Evolutionary conservation across 768 basidiomycete genomes (phyloP).

Genomic region (Gloeostereum incarnatum): DNA sequence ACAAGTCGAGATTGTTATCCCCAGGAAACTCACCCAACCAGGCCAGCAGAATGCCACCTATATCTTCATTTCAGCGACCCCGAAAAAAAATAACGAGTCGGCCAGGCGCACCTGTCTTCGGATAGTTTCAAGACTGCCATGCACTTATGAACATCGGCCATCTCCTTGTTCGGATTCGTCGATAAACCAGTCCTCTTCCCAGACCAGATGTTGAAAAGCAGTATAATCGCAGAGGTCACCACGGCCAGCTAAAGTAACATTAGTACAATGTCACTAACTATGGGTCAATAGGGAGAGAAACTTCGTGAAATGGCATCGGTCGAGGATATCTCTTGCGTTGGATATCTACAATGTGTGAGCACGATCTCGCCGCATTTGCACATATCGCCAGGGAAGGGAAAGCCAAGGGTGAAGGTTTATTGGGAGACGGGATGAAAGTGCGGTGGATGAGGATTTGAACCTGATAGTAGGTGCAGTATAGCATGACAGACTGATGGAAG

Average conservation of each 20-base stretch:
- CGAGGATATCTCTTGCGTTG: slow-evolving; percentile 13
- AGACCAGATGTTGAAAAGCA: slow-evolving; percentile 62
- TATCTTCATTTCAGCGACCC: not conserved
- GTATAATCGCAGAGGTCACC: slow-evolving; percentile 39
- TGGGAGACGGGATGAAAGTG: slow-evolving; percentile 61
- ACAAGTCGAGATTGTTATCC: not conserved
- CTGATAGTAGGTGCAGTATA: slow-evolving; percentile 42
- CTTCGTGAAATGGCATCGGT: slow-evolving; percentile 17
- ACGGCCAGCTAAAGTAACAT: slow-evolving; percentile 17
- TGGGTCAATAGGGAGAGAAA: slow-evolving; percentile 24
- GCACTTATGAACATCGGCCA: slow-evolving; percentile 53
- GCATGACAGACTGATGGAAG: slow-evolving; percentile 31
- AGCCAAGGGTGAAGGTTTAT: slow-evolving; percentile 32
- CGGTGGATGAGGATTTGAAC: slow-evolving; percentile 70
- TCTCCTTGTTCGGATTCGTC: slow-evolving; percentile 37
- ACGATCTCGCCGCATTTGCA: slow-evolving; percentile 73
- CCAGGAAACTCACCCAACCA: slow-evolving; percentile 22
- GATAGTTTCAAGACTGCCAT: slow-evolving; percentile 36
- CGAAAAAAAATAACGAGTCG: not conserved
- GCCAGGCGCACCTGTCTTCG: slow-evolving; percentile 34
- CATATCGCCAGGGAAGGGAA: slow-evolving; percentile 71
- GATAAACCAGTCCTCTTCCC: slow-evolving; percentile 38
- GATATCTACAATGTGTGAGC: slow-evolving; percentile 49
- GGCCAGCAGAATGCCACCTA: slow-evolving; percentile 34
- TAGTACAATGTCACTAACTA: slow-evolving; percentile 1